Conservation (phyloP, 768 basidiomycete species). For the Paxillus rubicundulus region DNA sequence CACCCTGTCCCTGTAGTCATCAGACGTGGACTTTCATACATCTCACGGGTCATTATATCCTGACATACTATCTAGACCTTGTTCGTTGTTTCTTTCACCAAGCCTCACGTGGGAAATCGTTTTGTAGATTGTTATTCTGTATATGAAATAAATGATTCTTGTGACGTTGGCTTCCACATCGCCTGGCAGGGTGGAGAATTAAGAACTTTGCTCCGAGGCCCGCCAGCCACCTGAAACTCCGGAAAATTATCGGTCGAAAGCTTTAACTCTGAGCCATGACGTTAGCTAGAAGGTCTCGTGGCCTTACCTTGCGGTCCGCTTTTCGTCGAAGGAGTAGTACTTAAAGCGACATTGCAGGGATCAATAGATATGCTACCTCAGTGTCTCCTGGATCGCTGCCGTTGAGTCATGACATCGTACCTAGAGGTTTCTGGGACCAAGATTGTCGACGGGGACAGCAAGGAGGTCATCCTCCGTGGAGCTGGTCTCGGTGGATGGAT, state of each 20-base stretch:
- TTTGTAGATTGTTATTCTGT: constrained; percentile 21
- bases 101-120: constrained; percentile 9
- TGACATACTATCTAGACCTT: constrained; percentile 20
- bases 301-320: neutral
- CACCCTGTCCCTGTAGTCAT: constrained; percentile 30
- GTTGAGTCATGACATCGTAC: constrained; percentile 35
- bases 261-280: neutral
- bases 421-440: constrained; percentile 58
- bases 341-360: neutral
- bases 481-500: constrained; percentile 86
- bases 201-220: too few relatives aligned
- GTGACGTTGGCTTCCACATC: too few relatives aligned
- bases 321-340: neutral
- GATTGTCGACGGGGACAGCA: constrained; percentile 54
- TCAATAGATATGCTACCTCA: neutral
- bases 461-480: constrained; percentile 62
- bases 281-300: neutral
- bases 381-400: neutral
- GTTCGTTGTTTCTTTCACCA: constrained; percentile 7
- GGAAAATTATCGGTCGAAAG: constrained; percentile 18
- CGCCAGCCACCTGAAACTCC: too few relatives aligned
- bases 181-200: too few relatives aligned
- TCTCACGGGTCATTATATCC: constrained; percentile 9
- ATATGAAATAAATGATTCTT: constrained; percentile 3
- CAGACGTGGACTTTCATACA: constrained; percentile 24